phyloP scores from a whole-genome alignment of 208 protist species.

The Herpetomonas tarakana region DNA sequence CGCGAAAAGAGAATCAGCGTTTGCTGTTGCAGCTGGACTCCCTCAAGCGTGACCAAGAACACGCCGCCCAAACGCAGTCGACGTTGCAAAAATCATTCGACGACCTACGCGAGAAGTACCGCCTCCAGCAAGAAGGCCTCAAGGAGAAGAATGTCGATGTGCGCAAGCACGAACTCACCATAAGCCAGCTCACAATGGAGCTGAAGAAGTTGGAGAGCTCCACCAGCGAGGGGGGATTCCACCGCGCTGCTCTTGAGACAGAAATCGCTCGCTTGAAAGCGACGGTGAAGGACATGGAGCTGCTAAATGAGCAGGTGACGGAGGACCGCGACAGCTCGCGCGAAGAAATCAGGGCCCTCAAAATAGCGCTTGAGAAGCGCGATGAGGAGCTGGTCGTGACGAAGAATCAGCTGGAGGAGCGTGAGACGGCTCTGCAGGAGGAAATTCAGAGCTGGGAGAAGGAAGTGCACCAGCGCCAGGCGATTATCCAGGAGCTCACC shows the following conservation, averaged over 20 bases:
- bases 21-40: constrained; percentile 46
- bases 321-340: not conserved
- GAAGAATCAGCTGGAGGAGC: constrained; percentile 44
- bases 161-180: constrained; percentile 53
- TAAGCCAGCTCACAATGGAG: constrained; percentile 61
- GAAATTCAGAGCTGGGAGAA: constrained; percentile 45
- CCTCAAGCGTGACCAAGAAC: constrained; percentile 40
- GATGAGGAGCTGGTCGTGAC: constrained; percentile 68
- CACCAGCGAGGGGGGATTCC: constrained; percentile 37
- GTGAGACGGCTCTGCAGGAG: constrained; percentile 19
- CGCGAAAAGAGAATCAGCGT: constrained; percentile 49
- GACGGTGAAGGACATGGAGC: constrained; percentile 9
- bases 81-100: constrained; percentile 49
- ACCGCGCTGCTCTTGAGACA: constrained; percentile 30
- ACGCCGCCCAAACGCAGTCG: constrained; percentile 33
- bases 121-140: constrained; percentile 39
- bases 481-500: constrained; percentile 64
- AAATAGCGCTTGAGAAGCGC: constrained; percentile 16
- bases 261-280: constrained; percentile 51
- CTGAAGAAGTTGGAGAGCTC: constrained; percentile 61
- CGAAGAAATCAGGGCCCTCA: constrained; percentile 6
- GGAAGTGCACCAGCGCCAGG: constrained; percentile 44
- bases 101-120: constrained; percentile 48
- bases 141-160: constrained; percentile 63
- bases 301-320: constrained; percentile 3